Conservation (phyloP, 2,329 filamentous ascomycete species). For the Ophiostoma ips region DNA sequence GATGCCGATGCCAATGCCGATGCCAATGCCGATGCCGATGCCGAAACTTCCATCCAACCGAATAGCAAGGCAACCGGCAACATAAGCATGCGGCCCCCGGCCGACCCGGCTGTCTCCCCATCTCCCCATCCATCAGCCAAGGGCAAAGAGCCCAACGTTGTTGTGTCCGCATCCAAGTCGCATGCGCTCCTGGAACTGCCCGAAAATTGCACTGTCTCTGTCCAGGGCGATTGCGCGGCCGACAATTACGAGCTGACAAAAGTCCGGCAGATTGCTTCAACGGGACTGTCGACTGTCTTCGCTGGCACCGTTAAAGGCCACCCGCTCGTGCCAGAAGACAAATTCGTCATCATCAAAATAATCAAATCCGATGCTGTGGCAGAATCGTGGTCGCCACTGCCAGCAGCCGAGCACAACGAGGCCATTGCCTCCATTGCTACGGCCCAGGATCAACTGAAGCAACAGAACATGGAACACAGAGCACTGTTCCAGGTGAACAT, state of each 20-base stretch:
- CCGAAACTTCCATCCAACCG: constrained; percentile 15
- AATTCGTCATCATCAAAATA: constrained; percentile 46
- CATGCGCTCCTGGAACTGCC: constrained; percentile 39
- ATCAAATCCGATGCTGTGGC: constrained; percentile 37
- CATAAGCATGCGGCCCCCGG: constrained; percentile 37
- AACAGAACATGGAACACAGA: constrained; percentile 36
- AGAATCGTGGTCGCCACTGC: background rate
- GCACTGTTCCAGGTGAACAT: constrained; percentile 46
- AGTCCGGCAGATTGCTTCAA: constrained; percentile 40
- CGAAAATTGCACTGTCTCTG: constrained; percentile 32
- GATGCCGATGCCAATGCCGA: constrained; percentile 14
- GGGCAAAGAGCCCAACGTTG: constrained; percentile 32
- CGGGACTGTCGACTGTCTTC: constrained; percentile 40
- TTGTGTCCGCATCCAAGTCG: constrained; percentile 21
- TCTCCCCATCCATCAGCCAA: constrained; percentile 31
- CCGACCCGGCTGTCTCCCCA: constrained; percentile 38
- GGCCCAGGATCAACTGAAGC: constrained; percentile 25
- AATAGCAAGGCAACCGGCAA: constrained; percentile 35
- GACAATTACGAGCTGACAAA: constrained; percentile 42
- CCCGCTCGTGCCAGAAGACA: constrained; percentile 33
- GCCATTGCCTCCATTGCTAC: constrained; percentile 17
- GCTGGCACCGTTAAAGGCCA: constrained; percentile 30
- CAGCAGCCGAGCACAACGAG: background rate
- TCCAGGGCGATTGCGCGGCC: constrained; percentile 36
- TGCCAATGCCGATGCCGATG: constrained; percentile 16